Base-by-base conservation (phyloP, 257 asterid genomes). In the Gentiana straminea region DNA sequence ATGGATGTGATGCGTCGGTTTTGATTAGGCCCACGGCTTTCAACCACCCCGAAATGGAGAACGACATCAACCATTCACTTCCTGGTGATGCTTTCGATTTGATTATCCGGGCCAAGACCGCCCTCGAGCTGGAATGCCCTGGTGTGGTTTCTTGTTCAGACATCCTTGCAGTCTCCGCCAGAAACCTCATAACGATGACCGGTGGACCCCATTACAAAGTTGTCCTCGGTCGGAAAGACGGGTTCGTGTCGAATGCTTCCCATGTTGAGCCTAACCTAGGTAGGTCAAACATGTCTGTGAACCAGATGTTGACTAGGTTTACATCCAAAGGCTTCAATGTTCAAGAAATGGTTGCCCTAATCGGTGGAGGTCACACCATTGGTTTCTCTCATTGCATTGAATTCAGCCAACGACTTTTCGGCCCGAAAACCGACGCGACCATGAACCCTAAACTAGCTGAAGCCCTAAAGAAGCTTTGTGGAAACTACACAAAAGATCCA, bases 1-100 rank as follows among this genome's bases (percentile, higher is more conserved):
- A n/a, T 10, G 79, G 79, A 1, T 73, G 79, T 32, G 79, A 73
- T 33, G 75, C 69, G 10, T 73, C 79, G 2, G 44, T 73, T 33
- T 70, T 73, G 15, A 33, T 73, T 32, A 64, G 43, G 44, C 52
- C 75, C 38, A 69, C 51, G 2, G 11, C 68, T 8, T 65, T 73
- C 51, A 65, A 38, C 60, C 53, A 58, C 13, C 44, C 75, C 34
- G 75, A 73, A 52, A 7, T 59, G 7, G 79, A 74, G 12, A 32
- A 59, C 0, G 75, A 74, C 56, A 55, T 65, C 72, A 67, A 74
- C 65, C 64, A 44, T 35, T 58, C 65, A 62, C 70, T 70, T 0
- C 46, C 63, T 0, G 79, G 65, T 0, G 76, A 69, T 8, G 79
- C 49, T 0, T 74, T 74, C 3, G 76, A 74, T 44, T 37, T 69